Evolutionary conservation across 2,329 filamentous ascomycete genomes (phyloP), one percentile per base, ranked within the genome.

Genomic region (Colletotrichum melonis): DNA sequence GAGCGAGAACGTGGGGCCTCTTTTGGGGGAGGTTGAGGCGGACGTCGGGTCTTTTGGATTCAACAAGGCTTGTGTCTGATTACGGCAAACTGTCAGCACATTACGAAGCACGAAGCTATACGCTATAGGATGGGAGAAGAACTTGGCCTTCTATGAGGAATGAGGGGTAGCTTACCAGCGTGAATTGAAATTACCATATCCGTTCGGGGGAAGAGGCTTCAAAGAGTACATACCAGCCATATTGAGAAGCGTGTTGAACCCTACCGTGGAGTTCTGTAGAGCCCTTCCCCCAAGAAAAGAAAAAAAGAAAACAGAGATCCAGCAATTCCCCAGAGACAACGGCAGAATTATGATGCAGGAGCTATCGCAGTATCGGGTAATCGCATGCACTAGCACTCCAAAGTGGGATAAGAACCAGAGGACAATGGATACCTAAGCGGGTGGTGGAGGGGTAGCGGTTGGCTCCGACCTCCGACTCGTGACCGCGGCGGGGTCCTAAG

Each of bases 141-240:
- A 38, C 32, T 46, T 26, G 42, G 32, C 38, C 12, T 22, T 22
- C 5, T 16, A 16, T 32, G n/a, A 28, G 35, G 42, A 22, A 57
- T 55, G 35, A 46, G 24, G 6, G 32, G 54, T 35, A 35, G 69
- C 72, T 72, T 75, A 75, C 74, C 69, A 75, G 73, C 57, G 68
- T 69, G 46, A 58, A 69, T 66, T 55, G 26, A 26, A 16, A 38
- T 28, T 28, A 28, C n/a, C 22, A 38, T 19, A 24, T 55, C 46
- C 8, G 8, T n/a, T 62, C 38, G 30, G 67, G 60, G 59, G 72
- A 54, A 55, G 60, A 71, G 30, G 35, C 63, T 32, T 67, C 66
- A 56, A 57, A 60, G n/a, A 16, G 60, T 59, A 75, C 75, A 60
- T 76, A 76, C 75, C 75, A 75, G 73, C 73, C 75, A 76, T 76